These are phyloP conservation scores for Plasmodium reichenowi DNA, from an alignment of 169 alveolate species.

Conservation along the genomic window DNA sequence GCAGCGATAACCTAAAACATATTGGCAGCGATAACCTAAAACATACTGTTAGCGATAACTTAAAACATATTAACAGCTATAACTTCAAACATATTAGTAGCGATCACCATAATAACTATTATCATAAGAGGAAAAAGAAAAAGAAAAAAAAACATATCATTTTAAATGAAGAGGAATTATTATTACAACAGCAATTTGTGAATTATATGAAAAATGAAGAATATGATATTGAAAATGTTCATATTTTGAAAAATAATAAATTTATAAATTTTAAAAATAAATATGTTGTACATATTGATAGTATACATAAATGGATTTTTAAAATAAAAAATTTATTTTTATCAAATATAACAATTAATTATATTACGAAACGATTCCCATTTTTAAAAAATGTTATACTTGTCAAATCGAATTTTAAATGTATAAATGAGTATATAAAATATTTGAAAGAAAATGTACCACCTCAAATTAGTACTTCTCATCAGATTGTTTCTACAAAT, in stretches of 20 bases:
- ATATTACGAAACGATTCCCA: constrained; percentile 34
- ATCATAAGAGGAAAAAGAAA: not conserved
- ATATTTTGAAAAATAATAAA: constrained; percentile 52
- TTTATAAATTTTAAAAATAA: constrained; percentile 40
- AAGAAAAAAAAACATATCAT: constrained; percentile 28
- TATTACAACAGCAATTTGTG: constrained; percentile 24
- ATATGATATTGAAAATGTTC: constrained; percentile 22
- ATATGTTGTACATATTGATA: constrained; percentile 38
- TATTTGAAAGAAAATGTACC: constrained; percentile 15
- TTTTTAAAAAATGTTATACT: constrained; percentile 30
- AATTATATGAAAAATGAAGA: constrained; percentile 26
- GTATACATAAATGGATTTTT: constrained; percentile 53
- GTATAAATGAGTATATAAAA: constrained; percentile 24
- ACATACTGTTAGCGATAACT: too few species aligned
- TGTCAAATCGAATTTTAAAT: constrained; percentile 29
- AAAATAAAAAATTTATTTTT: constrained; percentile 44
- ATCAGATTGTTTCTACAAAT: not conserved
- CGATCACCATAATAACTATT: not conserved
- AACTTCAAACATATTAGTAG: not conserved
- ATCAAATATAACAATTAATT: constrained; percentile 46
- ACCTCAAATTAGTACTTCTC: not conserved
- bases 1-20: too few species aligned
- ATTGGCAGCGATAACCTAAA: too few species aligned
- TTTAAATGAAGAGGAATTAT: not conserved
- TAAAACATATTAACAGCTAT: not conserved